These are phyloP conservation scores for Fusarium sp. DNA, from an alignment of 2,329 filamentous ascomycete genomes.

Conservation along the genomic window DNA sequence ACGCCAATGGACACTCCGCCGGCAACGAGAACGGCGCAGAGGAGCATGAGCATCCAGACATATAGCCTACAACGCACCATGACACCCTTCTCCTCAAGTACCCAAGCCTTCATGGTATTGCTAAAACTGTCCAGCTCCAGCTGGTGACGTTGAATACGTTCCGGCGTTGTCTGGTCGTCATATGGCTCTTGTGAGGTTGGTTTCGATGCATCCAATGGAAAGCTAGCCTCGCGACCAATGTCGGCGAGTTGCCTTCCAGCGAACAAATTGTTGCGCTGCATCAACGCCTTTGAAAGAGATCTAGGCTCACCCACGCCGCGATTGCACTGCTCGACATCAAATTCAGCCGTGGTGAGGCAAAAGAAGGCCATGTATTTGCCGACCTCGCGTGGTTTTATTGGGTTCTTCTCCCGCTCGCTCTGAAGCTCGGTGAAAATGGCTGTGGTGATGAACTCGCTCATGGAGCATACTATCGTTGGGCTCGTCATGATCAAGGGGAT, in stretches of 20 bases:
- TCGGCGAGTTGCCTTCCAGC: neutral
- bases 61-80: neutral
- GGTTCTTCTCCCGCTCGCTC: neutral
- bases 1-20: constrained; percentile 45
- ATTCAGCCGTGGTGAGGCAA: neutral
- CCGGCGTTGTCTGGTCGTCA: neutral
- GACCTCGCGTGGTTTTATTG: neutral
- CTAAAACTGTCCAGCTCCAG: neutral
- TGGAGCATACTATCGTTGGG: neutral
- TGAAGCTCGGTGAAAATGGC: neutral
- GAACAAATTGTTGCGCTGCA: neutral
- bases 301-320: neutral
- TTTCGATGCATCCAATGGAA: too few species aligned
- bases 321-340: neutral
- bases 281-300: neutral
- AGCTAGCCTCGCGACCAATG: neutral
- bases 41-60: neutral
- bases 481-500: neutral
- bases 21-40: constrained; percentile 12
- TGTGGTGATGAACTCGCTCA: neutral
- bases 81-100: neutral
- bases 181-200: too few species aligned
- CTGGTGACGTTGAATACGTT: neutral
- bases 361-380: neutral
- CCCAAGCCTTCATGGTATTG: neutral